A percentile compares a stretch with the other conserved stretches of the same genome.
phyloP scores from a whole-genome alignment of 192 early-diverging fungal species.

The Coemansia aciculifera region DNA sequence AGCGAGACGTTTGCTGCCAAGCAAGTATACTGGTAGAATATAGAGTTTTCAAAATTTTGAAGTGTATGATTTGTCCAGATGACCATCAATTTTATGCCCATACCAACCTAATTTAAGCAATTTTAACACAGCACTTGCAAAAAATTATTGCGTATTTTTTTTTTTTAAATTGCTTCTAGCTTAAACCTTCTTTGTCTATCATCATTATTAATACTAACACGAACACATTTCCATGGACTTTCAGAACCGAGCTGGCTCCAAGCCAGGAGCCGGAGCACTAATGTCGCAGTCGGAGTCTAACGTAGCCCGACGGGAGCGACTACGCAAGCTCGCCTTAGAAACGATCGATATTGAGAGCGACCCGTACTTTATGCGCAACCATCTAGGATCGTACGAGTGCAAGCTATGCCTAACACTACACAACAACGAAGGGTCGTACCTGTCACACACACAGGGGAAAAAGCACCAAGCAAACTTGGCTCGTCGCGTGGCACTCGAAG shows the following conservation, averaged over 20 bases:
- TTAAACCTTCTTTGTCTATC: neutral
- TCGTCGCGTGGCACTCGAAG: conserved; percentile 84
- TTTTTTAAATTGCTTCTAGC: neutral
- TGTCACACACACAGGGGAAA: conserved; percentile 97
- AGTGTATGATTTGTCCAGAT: too few relatives aligned
- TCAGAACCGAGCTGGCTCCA: conserved; percentile 90
- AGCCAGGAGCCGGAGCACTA: conserved; percentile 85
- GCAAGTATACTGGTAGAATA: too few relatives aligned
- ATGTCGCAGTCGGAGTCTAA: conserved; percentile 82
- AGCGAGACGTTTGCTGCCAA: too few relatives aligned
- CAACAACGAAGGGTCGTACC: conserved; percentile 91
- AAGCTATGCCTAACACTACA: conserved; percentile 83
- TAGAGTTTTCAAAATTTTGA: neutral
- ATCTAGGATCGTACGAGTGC: conserved; percentile 79
- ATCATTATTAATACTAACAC: neutral
- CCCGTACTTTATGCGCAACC: conserved; percentile 97
- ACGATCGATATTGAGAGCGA: conserved; percentile 95
- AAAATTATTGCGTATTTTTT: too few relatives aligned
- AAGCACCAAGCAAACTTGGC: conserved; percentile 96
- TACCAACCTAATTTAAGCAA: neutral
- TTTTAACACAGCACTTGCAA: too few relatives aligned
- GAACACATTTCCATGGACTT: conserved; percentile 57
- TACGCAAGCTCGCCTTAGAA: conserved; percentile 91
- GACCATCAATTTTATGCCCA: neutral
- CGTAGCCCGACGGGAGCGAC: conserved; percentile 90